phyloP scores from a whole-genome alignment of 441 rosid genomes.

The Macaranga tanarius region DNA sequence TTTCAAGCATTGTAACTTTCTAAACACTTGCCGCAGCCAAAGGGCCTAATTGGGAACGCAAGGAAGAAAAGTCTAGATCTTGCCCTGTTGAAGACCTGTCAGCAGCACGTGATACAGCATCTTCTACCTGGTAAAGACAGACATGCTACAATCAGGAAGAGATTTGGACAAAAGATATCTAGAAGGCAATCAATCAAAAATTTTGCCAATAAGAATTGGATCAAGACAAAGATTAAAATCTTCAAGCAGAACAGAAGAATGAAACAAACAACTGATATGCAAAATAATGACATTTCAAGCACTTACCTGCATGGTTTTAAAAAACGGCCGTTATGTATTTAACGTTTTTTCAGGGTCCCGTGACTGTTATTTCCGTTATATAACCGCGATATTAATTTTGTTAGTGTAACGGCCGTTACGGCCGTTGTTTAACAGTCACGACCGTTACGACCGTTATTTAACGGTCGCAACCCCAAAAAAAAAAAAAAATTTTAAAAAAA shows the following conservation, averaged over 20 bases:
- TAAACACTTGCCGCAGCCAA: conserved; percentile 79
- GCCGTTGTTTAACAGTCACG: too few species aligned
- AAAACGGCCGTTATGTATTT: too few species aligned
- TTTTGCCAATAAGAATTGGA: neutral
- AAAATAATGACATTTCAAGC: neutral
- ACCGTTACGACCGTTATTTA: too few species aligned
- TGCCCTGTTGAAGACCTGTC: conserved; percentile 69
- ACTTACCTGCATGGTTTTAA: too few species aligned
- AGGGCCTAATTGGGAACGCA: conserved; percentile 83
- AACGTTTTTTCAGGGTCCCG: too few species aligned
- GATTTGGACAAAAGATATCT: conserved; percentile 5
- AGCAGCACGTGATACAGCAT: conserved; percentile 83
- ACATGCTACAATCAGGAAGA: conserved; percentile 10
- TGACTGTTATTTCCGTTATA: too few species aligned
- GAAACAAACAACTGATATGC: neutral
- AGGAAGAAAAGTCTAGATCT: conserved; percentile 71
- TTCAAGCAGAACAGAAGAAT: neutral
- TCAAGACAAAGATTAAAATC: neutral
- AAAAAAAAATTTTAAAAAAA: too few species aligned
- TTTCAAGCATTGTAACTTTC: conserved; percentile 19
- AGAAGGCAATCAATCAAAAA: neutral
- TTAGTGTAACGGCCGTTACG: too few species aligned
- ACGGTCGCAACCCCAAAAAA: too few species aligned
- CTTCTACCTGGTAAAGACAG: conserved; percentile 64
- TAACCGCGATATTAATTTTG: too few species aligned